Conservation (phyloP, 2,329 filamentous ascomycete genomes). For the Cercospora nicotianae region DNA sequence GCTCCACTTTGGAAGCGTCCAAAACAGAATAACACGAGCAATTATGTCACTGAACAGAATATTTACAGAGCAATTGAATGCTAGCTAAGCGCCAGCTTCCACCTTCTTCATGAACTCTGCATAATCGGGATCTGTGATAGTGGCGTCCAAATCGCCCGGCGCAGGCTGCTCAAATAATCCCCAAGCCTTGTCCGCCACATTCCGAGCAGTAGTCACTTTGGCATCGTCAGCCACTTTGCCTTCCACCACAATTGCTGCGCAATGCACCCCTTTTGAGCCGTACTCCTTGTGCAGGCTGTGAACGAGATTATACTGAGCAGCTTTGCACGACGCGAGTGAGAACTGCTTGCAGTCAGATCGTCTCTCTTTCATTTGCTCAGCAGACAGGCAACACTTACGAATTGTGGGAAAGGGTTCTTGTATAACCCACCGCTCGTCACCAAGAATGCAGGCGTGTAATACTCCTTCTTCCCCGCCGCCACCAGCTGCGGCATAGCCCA, state of each 20-base stretch:
- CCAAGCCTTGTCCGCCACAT: conserved; percentile 49
- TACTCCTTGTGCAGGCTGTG: conserved; percentile 47
- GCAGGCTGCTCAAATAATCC: conserved; percentile 44
- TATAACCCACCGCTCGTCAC: conserved; percentile 52
- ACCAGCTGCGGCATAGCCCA: conserved; percentile 47
- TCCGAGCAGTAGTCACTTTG: conserved; percentile 44
- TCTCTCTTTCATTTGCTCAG: too few relatives aligned
- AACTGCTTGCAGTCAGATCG: conserved; percentile 33
- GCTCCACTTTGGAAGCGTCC: neutral
- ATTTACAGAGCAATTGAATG: neutral
- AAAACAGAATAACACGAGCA: neutral
- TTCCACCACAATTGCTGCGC: conserved; percentile 48
- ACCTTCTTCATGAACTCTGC: conserved; percentile 20
- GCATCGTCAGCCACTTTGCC: conserved; percentile 44
- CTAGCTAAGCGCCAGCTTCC: neutral
- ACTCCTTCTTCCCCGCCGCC: conserved; percentile 28
- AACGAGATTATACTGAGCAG: conserved; percentile 52
- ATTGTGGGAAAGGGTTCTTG: conserved; percentile 44
- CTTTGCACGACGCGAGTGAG: conserved; percentile 51
- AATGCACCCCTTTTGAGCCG: conserved; percentile 44
- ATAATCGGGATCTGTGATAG: conserved; percentile 26
- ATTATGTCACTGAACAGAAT: neutral
- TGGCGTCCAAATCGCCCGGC: conserved; percentile 40
- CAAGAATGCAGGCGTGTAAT: conserved; percentile 45
- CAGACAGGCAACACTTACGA: neutral